Percentiles rank a stretch among this genome's conserved stretches.
These are phyloP conservation scores for Santalum album DNA, from an alignment of 164 flowering plant genomes.

Conservation along the genomic window DNA sequence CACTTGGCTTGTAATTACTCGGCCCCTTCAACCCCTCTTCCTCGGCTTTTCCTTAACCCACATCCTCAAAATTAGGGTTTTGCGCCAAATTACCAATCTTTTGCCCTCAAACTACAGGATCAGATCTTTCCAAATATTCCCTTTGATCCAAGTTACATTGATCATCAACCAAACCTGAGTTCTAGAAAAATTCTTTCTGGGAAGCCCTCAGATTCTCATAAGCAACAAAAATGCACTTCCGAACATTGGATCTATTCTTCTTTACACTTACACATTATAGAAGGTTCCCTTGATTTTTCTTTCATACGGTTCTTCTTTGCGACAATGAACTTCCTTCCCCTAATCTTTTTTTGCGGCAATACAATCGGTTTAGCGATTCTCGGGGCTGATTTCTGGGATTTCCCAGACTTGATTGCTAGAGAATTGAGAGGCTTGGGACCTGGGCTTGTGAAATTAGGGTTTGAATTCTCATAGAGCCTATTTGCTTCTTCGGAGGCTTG, in stretches of 20 bases:
- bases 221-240: constrained; percentile 71
- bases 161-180: constrained; percentile 7
- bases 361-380: constrained; percentile 26
- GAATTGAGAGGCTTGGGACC: constrained; percentile 19
- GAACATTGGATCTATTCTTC: constrained; percentile 20
- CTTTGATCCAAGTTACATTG: constrained; percentile 3
- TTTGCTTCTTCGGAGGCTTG: constrained; percentile 12
- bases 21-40: too few species aligned
- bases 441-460: constrained; percentile 48
- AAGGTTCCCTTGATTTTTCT: constrained; percentile 8
- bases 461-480: constrained; percentile 33
- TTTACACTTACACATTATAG: constrained; percentile 41
- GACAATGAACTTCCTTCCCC: constrained; percentile 66
- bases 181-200: constrained; percentile 73
- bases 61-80: too few species aligned
- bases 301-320: constrained; percentile 59
- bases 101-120: too few species aligned
- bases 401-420: constrained; percentile 32
- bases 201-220: constrained; percentile 73
- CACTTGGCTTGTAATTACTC: too few species aligned
- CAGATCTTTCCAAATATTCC: too few species aligned
- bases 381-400: constrained; percentile 38
- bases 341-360: constrained; percentile 50
- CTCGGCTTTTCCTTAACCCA: too few species aligned
- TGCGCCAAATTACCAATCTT: too few species aligned